Base-by-base conservation (phyloP, 2,329 filamentous ascomycete species). In the Shiraia bambusicola region DNA sequence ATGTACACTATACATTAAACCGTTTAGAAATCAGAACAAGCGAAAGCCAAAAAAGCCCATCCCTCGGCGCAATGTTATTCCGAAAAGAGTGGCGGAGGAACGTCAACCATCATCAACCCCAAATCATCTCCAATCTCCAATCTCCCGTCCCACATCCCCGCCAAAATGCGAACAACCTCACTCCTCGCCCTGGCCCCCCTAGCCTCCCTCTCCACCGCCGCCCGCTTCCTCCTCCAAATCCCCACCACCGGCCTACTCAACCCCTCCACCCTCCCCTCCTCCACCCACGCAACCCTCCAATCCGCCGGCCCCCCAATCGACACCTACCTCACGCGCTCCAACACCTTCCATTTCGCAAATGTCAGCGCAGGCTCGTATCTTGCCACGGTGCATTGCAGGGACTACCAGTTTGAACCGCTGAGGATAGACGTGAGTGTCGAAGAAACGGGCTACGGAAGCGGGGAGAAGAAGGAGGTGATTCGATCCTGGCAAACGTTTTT, bases 401-500 rank as follows among this genome's bases (percentile, higher is more conserved):
- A 87, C 41, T 82, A 86, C 67, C 77, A 77, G 38, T 97, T 96
- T 66, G 80, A 82, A 55, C 87, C 89, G 9, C 75, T 94, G 66
- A 79, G 92, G 31, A 79, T 97, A 22, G 93, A 97, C 63, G 80
- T 93, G 13, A 59, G 52, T 34, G 26, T 61, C 7, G 55, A 57
- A 32, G 61, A 59, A 37, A 51, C 50, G 3, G 60, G 56, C 2
- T 55, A 60, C 37, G 61, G 55, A 9, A 65, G 47, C 30, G 61
- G 58, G 34, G 59, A 62, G 16, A 56, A 56, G 52, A 63, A 49
- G 46, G 65, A 43, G 69, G 74, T 76, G 33, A 75, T 89, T 3
- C 72, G 77, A 29, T 83, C 83, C 19, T 93, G 87, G 85, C 87
- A 92, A 74, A 95, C 89, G 17, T 95, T 84, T 66, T 77, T 89